Base-by-base conservation (phyloP, 2,329 filamentous ascomycete species). In the Fusarium nurragi region DNA sequence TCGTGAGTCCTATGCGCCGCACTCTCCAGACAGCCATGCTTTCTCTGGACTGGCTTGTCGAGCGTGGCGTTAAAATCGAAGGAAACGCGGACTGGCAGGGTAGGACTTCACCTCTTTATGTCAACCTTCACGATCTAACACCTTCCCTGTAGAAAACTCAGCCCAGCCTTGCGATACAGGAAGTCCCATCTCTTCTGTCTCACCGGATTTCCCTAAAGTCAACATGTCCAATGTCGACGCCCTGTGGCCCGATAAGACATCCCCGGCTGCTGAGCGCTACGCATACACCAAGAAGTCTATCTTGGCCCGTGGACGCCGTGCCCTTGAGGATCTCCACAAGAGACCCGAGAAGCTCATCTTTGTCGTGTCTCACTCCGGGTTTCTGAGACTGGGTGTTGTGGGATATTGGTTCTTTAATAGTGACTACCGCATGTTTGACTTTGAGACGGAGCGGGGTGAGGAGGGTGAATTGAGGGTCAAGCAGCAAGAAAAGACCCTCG, bases 61-160 rank as follows among this genome's bases (percentile, higher is more conserved):
- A 84, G 19, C 76, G 75, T 39, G 85, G 84, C 2, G 77, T 88
- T 19, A 81, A 79, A 41, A 79, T 90, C 22, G 76, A 84, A 44
- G 83, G 85, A 2, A 81, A 87, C 68, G 87, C 88, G 5, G 80
- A 81, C 52, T 91, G 88, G 88, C 88, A 91, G 79, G 86, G 85
- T 87, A 73, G 53, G 70, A 30, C 16, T 22, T 14, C 16, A 16
- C 32, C 12, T n/a, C 3, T 21, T 8, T 4, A 7, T 2, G 14
- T 22, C 22, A 36, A 25, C 7, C 19, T 18, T 12, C 38, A 39
- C 30, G 19, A 23, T 13, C 38, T 49, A 14, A 49, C 58, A 40
- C 3, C 23, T 26, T 25, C 3, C 3, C 14, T 2, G 3, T 23
- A 86, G 84, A 87, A 76, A 86, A 82, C 67, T 83, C 84, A 4